Base-by-base conservation (phyloP, 139 green algal species). In the Medakamo hakoo region DNA sequence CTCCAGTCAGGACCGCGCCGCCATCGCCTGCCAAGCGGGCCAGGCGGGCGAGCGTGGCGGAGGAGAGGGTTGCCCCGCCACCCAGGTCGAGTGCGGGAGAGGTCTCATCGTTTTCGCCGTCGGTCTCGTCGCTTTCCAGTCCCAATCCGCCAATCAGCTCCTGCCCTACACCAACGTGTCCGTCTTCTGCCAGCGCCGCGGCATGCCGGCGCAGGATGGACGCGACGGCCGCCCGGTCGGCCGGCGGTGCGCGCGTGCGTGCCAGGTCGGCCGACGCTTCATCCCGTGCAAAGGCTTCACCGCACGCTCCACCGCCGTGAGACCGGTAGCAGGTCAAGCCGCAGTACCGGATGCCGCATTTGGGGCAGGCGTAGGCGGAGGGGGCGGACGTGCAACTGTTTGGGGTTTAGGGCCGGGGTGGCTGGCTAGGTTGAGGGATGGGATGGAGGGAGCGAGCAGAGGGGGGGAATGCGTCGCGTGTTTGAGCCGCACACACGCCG, bases 311-410 rank as follows among this genome's bases (percentile, higher is more conserved):
- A 3, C 74, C 32, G 16, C 78, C 68, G 67, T 91, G 84, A 30
- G 76, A 30, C 48, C 81, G 80, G 75, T 92, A 93, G 69, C 86
- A 93, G 0, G 64, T 24, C 24, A 89, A 64, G 2, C 71, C 86
- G 73, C 86, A 93, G 68, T 93, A 94, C 2, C 57, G 71, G 2
- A 69, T 68, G 66, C 88, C 84, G 73, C 86, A 93, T 52, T 78
- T 70, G 0, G 86, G 86, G 67, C 86, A 93, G 21, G 75, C 88
- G 69, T 93, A 93, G 1, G 67, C 62, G 1, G 81, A 62, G 26
- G 73, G 71, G n/a, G 78, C 65, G 30, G 64, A 63, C 1, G 62
- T 58, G 68, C 84, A 91, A 55, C 84, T 91, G 84, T 9, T 9
- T 52, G n/a, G n/a, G n/a, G n/a, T n/a, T n/a, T n/a, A n/a, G n/a